Percentiles rank a stretch among this genome's conserved stretches.
Conservation (phyloP, 2,329 filamentous ascomycete genomes). For the Nothophaeocryptopus gaeumannii region DNA sequence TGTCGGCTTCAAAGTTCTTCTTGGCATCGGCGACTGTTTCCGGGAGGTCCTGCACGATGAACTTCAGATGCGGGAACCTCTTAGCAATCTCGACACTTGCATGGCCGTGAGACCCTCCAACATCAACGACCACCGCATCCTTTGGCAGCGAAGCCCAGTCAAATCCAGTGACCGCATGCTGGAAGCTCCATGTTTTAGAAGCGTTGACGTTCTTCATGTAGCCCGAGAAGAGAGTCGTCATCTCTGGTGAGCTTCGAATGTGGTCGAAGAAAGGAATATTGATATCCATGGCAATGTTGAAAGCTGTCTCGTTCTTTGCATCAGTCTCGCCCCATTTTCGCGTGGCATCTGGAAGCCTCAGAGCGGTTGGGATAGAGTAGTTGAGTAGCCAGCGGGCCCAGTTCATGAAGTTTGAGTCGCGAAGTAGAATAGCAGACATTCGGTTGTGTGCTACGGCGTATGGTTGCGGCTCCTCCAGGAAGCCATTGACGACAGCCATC, state of each 20-base stretch:
- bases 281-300: conserved; percentile 22
- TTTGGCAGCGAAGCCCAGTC: conserved; percentile 49
- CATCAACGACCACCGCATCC: conserved; percentile 56
- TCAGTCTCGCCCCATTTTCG: conserved; percentile 23
- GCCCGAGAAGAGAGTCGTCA: conserved; percentile 21
- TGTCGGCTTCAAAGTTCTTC: conserved; percentile 9
- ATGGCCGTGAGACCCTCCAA: conserved; percentile 42
- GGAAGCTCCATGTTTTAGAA: conserved; percentile 54
- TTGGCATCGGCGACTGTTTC: conserved; percentile 20
- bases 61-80: conserved; percentile 42
- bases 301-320: conserved; percentile 23
- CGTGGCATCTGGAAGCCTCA: conserved; percentile 21
- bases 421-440: conserved; percentile 17
- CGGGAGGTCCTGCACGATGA: conserved; percentile 48
- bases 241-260: conserved; percentile 19
- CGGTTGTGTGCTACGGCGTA: conserved; percentile 18
- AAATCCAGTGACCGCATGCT: conserved; percentile 54
- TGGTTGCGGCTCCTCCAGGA: conserved; percentile 19
- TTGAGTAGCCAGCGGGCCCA: conserved; percentile 23
- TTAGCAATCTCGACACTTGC: conserved; percentile 43
- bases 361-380: conserved; percentile 21
- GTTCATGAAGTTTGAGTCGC: conserved; percentile 16
- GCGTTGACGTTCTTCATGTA: conserved; percentile 25
- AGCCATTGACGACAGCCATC: conserved; percentile 22
- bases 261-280: conserved; percentile 25